phyloP scores from a whole-genome alignment of 2,329 filamentous ascomycete genomes.

The Pestalotiopsis sp. region DNA sequence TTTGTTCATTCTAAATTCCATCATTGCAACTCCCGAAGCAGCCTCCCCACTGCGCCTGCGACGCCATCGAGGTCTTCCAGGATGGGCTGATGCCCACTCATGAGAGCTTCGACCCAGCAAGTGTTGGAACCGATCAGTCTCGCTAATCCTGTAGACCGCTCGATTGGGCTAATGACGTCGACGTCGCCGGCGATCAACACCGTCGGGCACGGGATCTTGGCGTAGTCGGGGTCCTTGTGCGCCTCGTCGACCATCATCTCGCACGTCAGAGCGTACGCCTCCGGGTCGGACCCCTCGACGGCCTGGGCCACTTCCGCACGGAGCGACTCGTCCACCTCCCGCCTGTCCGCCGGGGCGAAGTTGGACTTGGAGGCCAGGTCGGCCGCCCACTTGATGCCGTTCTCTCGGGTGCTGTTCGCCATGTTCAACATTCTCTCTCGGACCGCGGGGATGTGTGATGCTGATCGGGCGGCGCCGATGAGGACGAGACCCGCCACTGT shows the following conservation, averaged over 20 bases:
- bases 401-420: slow-evolving; percentile 25
- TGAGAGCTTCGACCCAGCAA: slow-evolving; percentile 19
- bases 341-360: slow-evolving; percentile 27
- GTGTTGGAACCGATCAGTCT: slow-evolving; percentile 23
- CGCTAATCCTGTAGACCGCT: slow-evolving; percentile 28
- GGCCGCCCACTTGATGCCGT: slow-evolving; percentile 30
- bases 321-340: slow-evolving; percentile 14
- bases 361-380: slow-evolving; percentile 31
- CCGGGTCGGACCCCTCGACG: slow-evolving; percentile 31
- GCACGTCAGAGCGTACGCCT: slow-evolving; percentile 34
- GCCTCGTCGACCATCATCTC: slow-evolving; percentile 29
- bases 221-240: slow-evolving; percentile 35
- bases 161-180: slow-evolving; percentile 32
- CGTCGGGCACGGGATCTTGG: slow-evolving; percentile 29
- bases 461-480: slow-evolving; percentile 34
- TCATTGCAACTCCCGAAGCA: slow-evolving; percentile 4
- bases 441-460: slow-evolving; percentile 29
- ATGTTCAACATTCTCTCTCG: slow-evolving; percentile 33
- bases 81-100: slow-evolving; percentile 24
- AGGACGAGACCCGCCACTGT: slow-evolving; percentile 31
- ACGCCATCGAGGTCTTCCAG: slow-evolving; percentile 14
- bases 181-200: slow-evolving; percentile 33
- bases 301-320: slow-evolving; percentile 28
- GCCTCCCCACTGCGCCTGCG: neutral
- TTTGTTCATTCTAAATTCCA: slow-evolving; percentile 17